Evolutionary conservation across 2,329 filamentous ascomycete genomes (phyloP).

Genomic region (Colletotrichum tamarilloi): DNA sequence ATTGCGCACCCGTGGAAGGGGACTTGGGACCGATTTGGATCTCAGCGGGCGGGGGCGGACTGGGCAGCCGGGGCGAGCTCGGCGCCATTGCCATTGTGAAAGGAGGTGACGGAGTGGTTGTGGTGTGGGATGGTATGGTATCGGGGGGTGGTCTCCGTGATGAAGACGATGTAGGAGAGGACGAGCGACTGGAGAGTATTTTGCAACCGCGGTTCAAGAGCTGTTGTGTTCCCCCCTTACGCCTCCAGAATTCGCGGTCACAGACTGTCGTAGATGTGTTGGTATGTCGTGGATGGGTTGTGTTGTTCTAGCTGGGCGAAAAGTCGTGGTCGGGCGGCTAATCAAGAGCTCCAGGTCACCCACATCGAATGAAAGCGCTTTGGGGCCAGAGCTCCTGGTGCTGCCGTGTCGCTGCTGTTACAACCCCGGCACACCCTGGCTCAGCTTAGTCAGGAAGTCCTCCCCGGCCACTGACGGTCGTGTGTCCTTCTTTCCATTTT

Average conservation of each 20-base stretch:
- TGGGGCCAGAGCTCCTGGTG: constrained; percentile 26
- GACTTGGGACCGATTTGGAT: constrained; percentile 89
- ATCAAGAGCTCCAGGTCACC: constrained; percentile 26
- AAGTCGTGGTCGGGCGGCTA: constrained; percentile 32
- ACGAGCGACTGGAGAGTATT: not conserved
- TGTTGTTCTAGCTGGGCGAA: constrained; percentile 8
- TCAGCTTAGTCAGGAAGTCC: constrained; percentile 25
- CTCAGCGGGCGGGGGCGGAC: constrained; percentile 93
- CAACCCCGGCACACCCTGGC: not conserved
- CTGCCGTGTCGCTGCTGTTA: not conserved
- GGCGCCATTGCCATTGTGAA: constrained; percentile 69
- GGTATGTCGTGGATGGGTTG: not conserved
- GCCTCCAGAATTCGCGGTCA: constrained; percentile 4
- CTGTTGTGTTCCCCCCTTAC: not conserved
- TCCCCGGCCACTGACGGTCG: not conserved
- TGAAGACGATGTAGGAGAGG: not conserved
- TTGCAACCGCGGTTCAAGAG: not conserved
- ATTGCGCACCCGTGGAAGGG: constrained; percentile 68
- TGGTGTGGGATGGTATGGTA: not conserved
- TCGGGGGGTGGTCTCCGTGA: not conserved
- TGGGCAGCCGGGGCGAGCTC: constrained; percentile 91
- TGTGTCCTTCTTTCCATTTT: not conserved
- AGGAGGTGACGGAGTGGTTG: not conserved
- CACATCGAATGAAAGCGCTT: constrained; percentile 3
- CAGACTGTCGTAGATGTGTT: not conserved